Evolutionary conservation across 1,284 basidiomycete genomes (phyloP).

Genomic region (Takashimella koratensis): DNA sequence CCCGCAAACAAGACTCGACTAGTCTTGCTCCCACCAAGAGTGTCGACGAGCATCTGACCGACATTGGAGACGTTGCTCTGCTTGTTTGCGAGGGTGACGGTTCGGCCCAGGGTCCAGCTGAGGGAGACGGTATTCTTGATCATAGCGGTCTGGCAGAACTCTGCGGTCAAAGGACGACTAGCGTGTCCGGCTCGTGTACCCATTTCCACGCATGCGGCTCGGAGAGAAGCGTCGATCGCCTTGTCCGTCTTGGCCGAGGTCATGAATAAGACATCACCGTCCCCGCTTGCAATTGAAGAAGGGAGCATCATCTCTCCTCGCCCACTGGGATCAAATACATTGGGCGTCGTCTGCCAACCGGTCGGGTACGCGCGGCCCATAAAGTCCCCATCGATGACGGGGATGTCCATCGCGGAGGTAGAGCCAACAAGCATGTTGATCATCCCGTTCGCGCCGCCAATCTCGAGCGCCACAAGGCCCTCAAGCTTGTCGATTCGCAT

Average conservation of each 20-base stretch:
- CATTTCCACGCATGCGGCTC: constrained; percentile 35
- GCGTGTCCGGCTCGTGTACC: constrained; percentile 32
- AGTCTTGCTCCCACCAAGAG: constrained; percentile 54
- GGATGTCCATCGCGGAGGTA: constrained; percentile 32
- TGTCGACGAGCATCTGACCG: constrained; percentile 49
- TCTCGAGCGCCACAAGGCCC: constrained; percentile 21
- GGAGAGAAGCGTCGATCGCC: constrained; percentile 22
- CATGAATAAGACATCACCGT: constrained; percentile 23
- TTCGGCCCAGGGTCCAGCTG: constrained; percentile 57
- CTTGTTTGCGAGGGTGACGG: constrained; percentile 51
- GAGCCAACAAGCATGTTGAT: constrained; percentile 55
- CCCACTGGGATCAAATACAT: constrained; percentile 26
- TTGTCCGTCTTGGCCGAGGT: constrained; percentile 26
- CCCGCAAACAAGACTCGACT: constrained; percentile 57
- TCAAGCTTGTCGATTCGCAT: constrained; percentile 8
- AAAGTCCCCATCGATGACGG: constrained; percentile 54
- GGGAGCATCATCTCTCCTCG: constrained; percentile 26
- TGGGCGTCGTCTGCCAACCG: constrained; percentile 30
- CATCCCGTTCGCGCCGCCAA: constrained; percentile 61
- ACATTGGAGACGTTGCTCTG: constrained; percentile 42
- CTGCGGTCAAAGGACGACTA: constrained; percentile 17
- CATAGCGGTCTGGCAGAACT: constrained; percentile 14
- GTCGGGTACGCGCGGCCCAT: constrained; percentile 32
- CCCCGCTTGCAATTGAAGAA: constrained; percentile 23
- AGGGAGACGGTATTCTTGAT: constrained; percentile 55